phyloP scores from a whole-genome alignment of 1,139 yeast genomes.

The Kazachstania sp. region DNA sequence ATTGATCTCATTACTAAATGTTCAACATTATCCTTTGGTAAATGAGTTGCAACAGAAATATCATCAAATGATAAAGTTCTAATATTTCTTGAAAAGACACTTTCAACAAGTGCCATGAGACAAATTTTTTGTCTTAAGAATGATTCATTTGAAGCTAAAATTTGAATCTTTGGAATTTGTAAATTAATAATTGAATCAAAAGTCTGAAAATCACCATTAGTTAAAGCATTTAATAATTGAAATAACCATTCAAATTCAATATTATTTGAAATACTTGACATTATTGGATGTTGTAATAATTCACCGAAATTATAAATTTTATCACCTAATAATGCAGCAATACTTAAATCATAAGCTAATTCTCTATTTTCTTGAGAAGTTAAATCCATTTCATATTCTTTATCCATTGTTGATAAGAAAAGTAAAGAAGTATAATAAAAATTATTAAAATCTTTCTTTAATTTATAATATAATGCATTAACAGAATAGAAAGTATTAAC shows the following conservation, averaged over 20 bases:
- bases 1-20: slow-evolving; percentile 86
- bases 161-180: slow-evolving; percentile 42
- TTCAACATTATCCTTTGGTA: slow-evolving; percentile 62
- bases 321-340: slow-evolving; percentile 87
- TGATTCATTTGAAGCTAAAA: slow-evolving; percentile 50
- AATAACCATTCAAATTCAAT: slow-evolving; percentile 64
- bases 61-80: slow-evolving; percentile 67
- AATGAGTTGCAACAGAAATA: slow-evolving; percentile 66
- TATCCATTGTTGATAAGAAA: slow-evolving; percentile 54
- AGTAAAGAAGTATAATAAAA: slow-evolving; percentile 64
- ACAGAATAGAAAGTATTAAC: slow-evolving; percentile 80
- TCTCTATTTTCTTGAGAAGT: slow-evolving; percentile 40
- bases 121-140: slow-evolving; percentile 86
- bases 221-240: slow-evolving; percentile 58
- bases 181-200: slow-evolving; percentile 33
- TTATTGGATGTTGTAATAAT: slow-evolving; percentile 78
- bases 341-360: slow-evolving; percentile 72
- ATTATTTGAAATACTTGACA: slow-evolving; percentile 44
- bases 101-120: slow-evolving; percentile 82
- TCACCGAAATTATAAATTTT: slow-evolving; percentile 94
- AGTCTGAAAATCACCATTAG: slow-evolving; percentile 63
- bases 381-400: slow-evolving; percentile 35
- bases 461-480: slow-evolving; percentile 67
- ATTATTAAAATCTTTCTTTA: slow-evolving; percentile 66
- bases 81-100: slow-evolving; percentile 69